Base-by-base conservation (phyloP, 208 protist genomes). In the Lotmaria passim region DNA sequence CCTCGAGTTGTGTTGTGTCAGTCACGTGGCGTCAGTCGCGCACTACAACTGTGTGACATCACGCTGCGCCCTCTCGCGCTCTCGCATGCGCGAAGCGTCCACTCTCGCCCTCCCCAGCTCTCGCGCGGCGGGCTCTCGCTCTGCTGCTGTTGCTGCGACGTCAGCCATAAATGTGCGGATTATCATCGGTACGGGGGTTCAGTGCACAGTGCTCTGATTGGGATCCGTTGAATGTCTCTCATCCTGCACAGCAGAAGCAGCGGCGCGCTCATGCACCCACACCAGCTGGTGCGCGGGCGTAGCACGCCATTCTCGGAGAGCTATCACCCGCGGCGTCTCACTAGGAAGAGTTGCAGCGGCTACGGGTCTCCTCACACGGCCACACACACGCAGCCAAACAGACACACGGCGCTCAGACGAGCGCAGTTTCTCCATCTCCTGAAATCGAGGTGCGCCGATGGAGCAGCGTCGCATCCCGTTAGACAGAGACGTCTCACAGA, bases 11-110 rank as follows among this genome's bases (percentile, higher is more conserved):
- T 61, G 36, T 61, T 61, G 55, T 61, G 34, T 61, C 55, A 61
- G 34, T 61, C 55, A 61, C 53, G 65, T 55, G 64, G 46, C 67
- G 67, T 73, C 67, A 73, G 67, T 50, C 68, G 46, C 44, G 50
- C 59, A 65, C 59, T 65, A 65, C 59, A 53, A 65, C 59, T 43
- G 44, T 50, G n/a, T 53, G 59, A 41, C 59, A 63, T 51, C 50
- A 55, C 23, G 50, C 50, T 36, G 14, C 44, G n/a, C 41, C 41
- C 41, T 7, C 41, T 17, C 41, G 41, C 41, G 10, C n/a, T n/a
- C n/a, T n/a, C n/a, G n/a, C n/a, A n/a, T n/a, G n/a, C n/a, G n/a
- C n/a, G n/a, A n/a, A n/a, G n/a, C n/a, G n/a, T 19, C 44, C 14
- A 23, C 19, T 23, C 44, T 48, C 44, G 5, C 23, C 12, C 28